Percentiles rank a stretch among this genome's conserved stretches.
Conservation (phyloP, 805 yeast species). For the Cyberlindnera xishuangbannaensis region DNA sequence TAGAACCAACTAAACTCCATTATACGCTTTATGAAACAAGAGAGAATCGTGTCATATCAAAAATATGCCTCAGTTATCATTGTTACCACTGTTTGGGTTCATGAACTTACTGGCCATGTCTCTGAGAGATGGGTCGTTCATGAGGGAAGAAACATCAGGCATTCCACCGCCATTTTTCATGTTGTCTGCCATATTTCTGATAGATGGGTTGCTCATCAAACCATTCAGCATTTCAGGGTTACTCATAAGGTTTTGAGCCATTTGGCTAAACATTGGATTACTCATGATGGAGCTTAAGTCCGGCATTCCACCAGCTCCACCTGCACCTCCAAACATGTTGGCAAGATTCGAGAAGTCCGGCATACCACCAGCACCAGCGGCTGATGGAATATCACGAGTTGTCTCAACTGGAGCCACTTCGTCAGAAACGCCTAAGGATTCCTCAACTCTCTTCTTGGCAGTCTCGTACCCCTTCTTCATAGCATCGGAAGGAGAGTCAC, state of each 20-base stretch:
- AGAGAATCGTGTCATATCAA: neutral
- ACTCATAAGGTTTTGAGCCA: conserved; percentile 83
- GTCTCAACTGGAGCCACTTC: conserved; percentile 19
- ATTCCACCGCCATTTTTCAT: conserved; percentile 61
- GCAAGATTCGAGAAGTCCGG: conserved; percentile 55
- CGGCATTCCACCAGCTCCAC: conserved; percentile 65
- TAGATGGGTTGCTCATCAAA: conserved; percentile 73
- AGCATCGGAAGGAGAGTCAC: conserved; percentile 75
- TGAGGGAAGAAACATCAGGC: conserved; percentile 11
- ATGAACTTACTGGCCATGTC: conserved; percentile 9
- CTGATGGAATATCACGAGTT: conserved; percentile 14
- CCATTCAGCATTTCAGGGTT: conserved; percentile 72
- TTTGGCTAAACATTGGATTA: conserved; percentile 89
- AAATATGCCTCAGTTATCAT: neutral
- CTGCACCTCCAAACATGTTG: conserved; percentile 54
- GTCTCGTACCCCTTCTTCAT: conserved; percentile 93
- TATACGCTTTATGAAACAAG: neutral
- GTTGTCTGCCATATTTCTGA: conserved; percentile 78
- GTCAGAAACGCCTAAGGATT: conserved; percentile 41
- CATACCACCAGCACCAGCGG: conserved; percentile 42
- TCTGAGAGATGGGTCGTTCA: conserved; percentile 5
- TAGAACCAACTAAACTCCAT: too few species aligned
- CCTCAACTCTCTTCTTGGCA: conserved; percentile 82
- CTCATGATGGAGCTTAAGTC: conserved; percentile 64
- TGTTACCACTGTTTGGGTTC: conserved; percentile 13